A percentile compares a stretch with the other conserved stretches of the same genome.
Conservation (phyloP, 352 stramenopile genomes). For the Thalassiosira delicatula region DNA sequence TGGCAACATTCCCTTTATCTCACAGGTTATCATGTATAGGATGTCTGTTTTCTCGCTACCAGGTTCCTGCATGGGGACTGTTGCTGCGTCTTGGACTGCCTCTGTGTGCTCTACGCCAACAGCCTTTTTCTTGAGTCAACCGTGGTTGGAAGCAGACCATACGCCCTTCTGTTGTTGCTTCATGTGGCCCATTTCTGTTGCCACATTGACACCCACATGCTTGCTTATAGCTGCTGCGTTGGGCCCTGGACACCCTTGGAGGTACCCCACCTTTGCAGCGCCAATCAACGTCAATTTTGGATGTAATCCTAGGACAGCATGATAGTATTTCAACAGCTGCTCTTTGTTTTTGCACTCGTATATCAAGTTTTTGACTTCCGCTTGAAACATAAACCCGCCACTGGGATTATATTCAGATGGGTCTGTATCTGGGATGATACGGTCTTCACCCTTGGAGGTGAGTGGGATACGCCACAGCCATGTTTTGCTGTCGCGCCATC, state of each 20-base stretch:
- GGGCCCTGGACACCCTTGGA: no score
- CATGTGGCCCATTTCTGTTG: conserved; percentile 23
- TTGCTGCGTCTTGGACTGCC: not conserved
- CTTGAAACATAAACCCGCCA: not conserved
- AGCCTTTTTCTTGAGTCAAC: no score
- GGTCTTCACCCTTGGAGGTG: not conserved
- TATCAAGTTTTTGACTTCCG: not conserved
- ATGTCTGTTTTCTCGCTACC: not conserved
- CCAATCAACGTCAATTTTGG: no score
- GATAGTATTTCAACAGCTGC: not conserved
- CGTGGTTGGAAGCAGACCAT: conserved; percentile 26
- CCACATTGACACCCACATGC: no score
- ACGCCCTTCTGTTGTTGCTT: conserved; percentile 11
- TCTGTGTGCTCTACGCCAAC: no score
- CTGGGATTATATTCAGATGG: not conserved
- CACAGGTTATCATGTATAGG: not conserved
- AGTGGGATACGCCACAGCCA: conserved; percentile 13
- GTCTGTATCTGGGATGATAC: not conserved
- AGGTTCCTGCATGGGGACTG: not conserved
- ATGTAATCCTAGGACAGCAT: not conserved
- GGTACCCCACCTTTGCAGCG: no score
- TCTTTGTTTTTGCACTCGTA: not conserved
- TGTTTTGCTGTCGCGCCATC: not conserved
- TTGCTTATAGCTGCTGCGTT: no score
- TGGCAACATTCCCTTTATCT: not conserved